Evolutionary conservation across 768 basidiomycete genomes (phyloP).

Genomic region (Hypholoma fasciculare): DNA sequence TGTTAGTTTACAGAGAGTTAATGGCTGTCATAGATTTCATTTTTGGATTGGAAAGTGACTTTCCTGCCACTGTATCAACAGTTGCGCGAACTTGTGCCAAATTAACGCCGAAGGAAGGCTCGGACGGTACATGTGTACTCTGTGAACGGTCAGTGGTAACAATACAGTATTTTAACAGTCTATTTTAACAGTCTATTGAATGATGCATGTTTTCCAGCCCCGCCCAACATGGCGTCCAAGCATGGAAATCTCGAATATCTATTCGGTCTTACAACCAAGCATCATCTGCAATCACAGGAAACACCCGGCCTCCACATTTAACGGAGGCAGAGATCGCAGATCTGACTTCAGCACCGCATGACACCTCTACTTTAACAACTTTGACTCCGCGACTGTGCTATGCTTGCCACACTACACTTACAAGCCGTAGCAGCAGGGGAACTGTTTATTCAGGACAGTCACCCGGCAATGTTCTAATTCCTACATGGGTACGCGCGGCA

Average conservation of each 20-base stretch:
- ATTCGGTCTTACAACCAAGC: slow-evolving; percentile 53
- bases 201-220: slow-evolving; percentile 41
- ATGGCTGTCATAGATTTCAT: slow-evolving; percentile 62
- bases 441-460: slow-evolving; percentile 10
- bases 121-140: slow-evolving; percentile 51
- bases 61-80: slow-evolving; percentile 84
- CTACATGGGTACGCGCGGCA: slow-evolving; percentile 34
- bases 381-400: slow-evolving; percentile 56
- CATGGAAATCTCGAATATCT: slow-evolving; percentile 76
- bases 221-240: slow-evolving; percentile 60
- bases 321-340: slow-evolving; percentile 17
- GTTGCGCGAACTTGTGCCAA: slow-evolving; percentile 82
- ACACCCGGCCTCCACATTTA: slow-evolving; percentile 27
- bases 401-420: slow-evolving; percentile 60
- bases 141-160: slow-evolving; percentile 58
- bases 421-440: slow-evolving; percentile 53
- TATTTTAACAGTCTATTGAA: neutral
- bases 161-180: neutral
- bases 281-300: slow-evolving; percentile 20
- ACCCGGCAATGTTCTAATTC: slow-evolving; percentile 27
- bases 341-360: slow-evolving; percentile 12
- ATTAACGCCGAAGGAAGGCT: slow-evolving; percentile 62
- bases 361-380: slow-evolving; percentile 12
- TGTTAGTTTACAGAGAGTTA: neutral
- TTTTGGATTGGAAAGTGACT: slow-evolving; percentile 75